Base-by-base conservation (phyloP, 345 rosid genomes). In the Syzygium aqueum region DNA sequence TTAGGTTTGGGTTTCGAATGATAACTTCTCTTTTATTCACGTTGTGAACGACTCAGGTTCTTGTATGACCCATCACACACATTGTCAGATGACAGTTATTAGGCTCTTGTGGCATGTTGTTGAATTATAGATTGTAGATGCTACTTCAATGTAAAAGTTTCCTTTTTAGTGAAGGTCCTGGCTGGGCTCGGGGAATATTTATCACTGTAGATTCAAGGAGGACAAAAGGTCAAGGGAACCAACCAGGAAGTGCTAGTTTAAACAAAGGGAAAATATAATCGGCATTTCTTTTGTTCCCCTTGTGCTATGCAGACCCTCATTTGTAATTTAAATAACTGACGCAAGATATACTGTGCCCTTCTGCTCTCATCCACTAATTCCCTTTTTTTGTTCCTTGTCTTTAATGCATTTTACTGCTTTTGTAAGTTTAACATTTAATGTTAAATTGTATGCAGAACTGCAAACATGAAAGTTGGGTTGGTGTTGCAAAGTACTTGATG, bases 391-490 rank as follows among this genome's bases (percentile, higher is more conserved):
- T 67, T 4, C 78, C 78, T 17, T 19, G 25, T 67, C 80, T 67
- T 67, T 33, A 19, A 21, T 67, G 46, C 46, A 86, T 65, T 56
- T 83, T 37, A 88, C 89, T 84, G 86, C 88, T 84, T 84, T 85
- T 67, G 80, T 33, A 37, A 85, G 46, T 53, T 85, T 28, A 87
- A 89, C 83, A 86, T 89, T 57, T 82, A 85, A 59, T 89, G 51
- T 85, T 56, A 52, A 59, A 77, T 67, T n/a, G 49, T 86, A 73
- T 67, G 85, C 95, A 96, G 97, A 94, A 95, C 91, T 95, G 97
- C 88, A 93, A 89, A 87, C 94, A 95, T 89, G 96, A 94, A 91
- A 92, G 94, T 89, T 97, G 99, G 98, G 89, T 87, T 77, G 77
- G 87, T 78, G 82, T 95, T 88, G 95, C 96, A 53, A 96, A 92